Base-by-base conservation (phyloP, 2,329 filamentous ascomycete genomes). In the Furcasterigmium sp. region DNA sequence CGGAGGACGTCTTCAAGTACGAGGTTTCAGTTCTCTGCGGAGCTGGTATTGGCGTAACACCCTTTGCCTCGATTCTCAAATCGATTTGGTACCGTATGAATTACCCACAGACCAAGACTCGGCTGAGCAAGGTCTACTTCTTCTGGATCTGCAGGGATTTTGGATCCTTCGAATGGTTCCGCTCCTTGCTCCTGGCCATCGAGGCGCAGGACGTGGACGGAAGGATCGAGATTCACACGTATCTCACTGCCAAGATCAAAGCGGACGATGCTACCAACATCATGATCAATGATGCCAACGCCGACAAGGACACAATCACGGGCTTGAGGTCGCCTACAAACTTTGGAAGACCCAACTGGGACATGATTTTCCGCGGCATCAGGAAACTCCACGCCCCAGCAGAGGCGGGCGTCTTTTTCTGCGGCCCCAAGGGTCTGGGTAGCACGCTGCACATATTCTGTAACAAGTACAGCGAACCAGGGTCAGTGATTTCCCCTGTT, bases 11-110 rank as follows among this genome's bases (percentile, higher is more conserved):
- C 19, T 97, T 98, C 60, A 83, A 91, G 58, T 91, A 93, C 63
- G 87, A 93, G 69, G 87, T 93, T 51, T 87, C 87, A 8, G 84
- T 93, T 15, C 77, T 93, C 42, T 87, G 93, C 52, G 87, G 87
- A 51, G 91, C 87, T 1, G 87, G 87, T 68, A 93, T 93, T 50
- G 87, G 87, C 54, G 87, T 93, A 36, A 93, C 87, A 8, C 87
- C 87, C 2, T 93, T 87, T 87, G 87, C 87, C 1, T 76, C 85
- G 3, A 91, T 93, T 54, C 75, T 91, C 58, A 94, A 94, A 73
- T 90, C 85, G 42, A 91, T 94, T 66, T 94, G 88, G 88, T 94
- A 93, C 71, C 81, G 87, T 39, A 90, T 91, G 84, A 91, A 90
- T 73, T 91, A 88, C 65, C 85, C 85, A 3, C 83, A 87, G 61